A percentile compares a stretch with the other conserved stretches of the same genome.
Conservation (phyloP, 2,329 filamentous ascomycete genomes). For the Pyrenophora teres region DNA sequence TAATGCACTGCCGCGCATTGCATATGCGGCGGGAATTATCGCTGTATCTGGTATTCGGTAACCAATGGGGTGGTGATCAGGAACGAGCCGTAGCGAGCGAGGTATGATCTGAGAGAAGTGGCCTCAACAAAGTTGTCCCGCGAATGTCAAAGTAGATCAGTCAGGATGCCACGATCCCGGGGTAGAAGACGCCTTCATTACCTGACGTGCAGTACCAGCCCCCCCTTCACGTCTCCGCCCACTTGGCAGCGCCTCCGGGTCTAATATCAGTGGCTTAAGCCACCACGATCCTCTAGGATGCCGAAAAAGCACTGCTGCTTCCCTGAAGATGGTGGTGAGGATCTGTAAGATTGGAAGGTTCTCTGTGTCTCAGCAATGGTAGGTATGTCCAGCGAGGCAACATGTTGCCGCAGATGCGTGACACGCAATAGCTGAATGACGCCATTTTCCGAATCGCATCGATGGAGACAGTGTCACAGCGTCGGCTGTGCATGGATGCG, state of each 20-base stretch:
- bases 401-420: background rate
- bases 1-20: background rate
- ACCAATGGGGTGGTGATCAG: conserved; percentile 6
- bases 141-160: background rate
- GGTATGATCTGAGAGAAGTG: conserved; percentile 13
- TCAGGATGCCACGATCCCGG: background rate
- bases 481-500: background rate
- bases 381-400: background rate
- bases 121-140: background rate
- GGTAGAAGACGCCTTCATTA: too few relatives aligned
- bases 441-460: background rate
- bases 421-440: background rate
- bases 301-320: too few relatives aligned
- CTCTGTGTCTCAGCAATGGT: too few relatives aligned
- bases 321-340: too few relatives aligned
- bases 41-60: background rate
- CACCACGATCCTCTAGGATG: too few relatives aligned
- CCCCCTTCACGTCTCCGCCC: too few relatives aligned
- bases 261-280: too few relatives aligned
- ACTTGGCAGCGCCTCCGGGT: too few relatives aligned
- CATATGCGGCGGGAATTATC: background rate
- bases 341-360: too few relatives aligned
- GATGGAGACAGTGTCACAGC: conserved; percentile 1
- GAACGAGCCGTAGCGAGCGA: conserved; percentile 13
- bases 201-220: too few relatives aligned